phyloP scores from a whole-genome alignment of 495 filamentous ascomycete genomes.

The Sphaerosporella brunnea region DNA sequence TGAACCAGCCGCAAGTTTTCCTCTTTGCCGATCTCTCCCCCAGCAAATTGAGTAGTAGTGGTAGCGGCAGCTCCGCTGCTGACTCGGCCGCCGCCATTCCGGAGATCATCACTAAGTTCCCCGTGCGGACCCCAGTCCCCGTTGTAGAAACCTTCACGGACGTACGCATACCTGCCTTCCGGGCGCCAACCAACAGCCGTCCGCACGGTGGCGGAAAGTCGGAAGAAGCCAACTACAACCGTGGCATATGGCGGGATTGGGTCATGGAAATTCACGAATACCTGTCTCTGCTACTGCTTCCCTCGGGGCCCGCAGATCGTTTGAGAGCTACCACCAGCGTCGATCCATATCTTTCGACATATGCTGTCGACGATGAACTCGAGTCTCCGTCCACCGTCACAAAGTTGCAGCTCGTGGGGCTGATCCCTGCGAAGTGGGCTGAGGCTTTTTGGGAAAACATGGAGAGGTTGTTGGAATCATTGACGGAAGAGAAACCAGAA shows the following conservation, averaged over 20 bases:
- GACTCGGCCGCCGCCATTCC: not conserved
- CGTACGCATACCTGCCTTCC: slow-evolving; percentile 35
- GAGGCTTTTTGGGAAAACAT: slow-evolving; percentile 13
- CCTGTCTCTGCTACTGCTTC: slow-evolving; percentile 54
- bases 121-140: not conserved
- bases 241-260: slow-evolving; percentile 28
- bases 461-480: slow-evolving; percentile 4
- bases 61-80: not conserved
- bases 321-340: slow-evolving; percentile 47
- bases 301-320: slow-evolving; percentile 34
- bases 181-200: slow-evolving; percentile 28
- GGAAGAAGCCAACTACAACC: slow-evolving; percentile 30
- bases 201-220: slow-evolving; percentile 32
- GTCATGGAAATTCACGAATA: slow-evolving; percentile 61
- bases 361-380: slow-evolving; percentile 29
- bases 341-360: slow-evolving; percentile 69
- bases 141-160: not conserved
- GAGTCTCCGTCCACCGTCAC: slow-evolving; percentile 4
- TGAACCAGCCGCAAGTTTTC: not conserved
- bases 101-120: not conserved
- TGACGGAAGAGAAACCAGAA: not conserved
- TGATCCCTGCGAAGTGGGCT: slow-evolving; percentile 19
- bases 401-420: slow-evolving; percentile 14
- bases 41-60: slow-evolving; percentile 11
- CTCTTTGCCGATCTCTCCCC: slow-evolving; percentile 5